phyloP scores from a whole-genome alignment of 495 filamentous ascomycete species.

The Talaromyces thailandensis region DNA sequence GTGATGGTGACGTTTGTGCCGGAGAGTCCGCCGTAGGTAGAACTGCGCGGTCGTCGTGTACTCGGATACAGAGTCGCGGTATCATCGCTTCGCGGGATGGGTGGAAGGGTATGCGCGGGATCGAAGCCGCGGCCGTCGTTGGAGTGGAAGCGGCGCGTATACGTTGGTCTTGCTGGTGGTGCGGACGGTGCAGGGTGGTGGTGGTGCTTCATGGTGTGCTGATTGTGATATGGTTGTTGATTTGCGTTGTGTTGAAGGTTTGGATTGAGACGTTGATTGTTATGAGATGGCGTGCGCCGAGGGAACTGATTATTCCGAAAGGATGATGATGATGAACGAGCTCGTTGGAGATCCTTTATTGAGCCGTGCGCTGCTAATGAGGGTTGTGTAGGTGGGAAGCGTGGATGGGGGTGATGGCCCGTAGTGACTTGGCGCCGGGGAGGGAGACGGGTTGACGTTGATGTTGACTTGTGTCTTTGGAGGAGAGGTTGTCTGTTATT shows the following conservation, averaged over 20 bases:
- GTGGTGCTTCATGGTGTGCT: not conserved
- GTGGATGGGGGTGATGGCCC: not conserved
- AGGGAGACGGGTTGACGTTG: not conserved
- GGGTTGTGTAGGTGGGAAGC: not conserved
- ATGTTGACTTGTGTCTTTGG: not conserved
- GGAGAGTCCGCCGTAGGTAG: conserved; percentile 24
- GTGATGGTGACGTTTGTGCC: no score
- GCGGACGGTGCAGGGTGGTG: conserved; percentile 7
- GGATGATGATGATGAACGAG: not conserved
- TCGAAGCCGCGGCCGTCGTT: conserved; percentile 16
- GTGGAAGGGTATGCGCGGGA: conserved; percentile 12
- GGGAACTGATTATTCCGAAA: not conserved
- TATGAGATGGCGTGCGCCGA: conserved; percentile 12
- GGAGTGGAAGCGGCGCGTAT: conserved; percentile 10
- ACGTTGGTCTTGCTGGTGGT: conserved; percentile 8
- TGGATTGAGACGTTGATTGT: conserved; percentile 22
- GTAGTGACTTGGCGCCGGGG: not conserved
- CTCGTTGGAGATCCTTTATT: not conserved
- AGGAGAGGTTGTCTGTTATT: not conserved
- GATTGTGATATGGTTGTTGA: conserved; percentile 12
- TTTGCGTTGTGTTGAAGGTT: conserved; percentile 19
- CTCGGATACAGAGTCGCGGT: conserved; percentile 28
- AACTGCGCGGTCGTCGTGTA: conserved; percentile 29
- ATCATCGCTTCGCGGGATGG: conserved; percentile 21
- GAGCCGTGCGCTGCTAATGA: not conserved